Evolutionary conservation across 2,329 filamentous ascomycete species (phyloP).

Genomic region (Sporothrix schenckii): DNA sequence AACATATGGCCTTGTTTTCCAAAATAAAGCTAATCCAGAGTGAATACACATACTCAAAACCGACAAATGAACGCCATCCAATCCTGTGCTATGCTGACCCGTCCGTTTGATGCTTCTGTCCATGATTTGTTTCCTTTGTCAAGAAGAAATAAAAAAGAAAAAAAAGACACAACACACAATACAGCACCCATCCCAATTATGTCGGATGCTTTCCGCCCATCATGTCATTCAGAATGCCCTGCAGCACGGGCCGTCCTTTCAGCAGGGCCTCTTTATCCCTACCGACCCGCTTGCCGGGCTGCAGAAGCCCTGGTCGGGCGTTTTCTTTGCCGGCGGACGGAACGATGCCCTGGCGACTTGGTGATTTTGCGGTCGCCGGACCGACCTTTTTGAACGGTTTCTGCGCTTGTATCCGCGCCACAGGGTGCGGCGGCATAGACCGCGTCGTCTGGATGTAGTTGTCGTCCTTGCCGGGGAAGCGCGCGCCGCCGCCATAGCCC

Average conservation of each 20-base stretch:
- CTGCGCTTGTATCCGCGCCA: not conserved
- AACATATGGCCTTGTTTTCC: not conserved
- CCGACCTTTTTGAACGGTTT: not conserved
- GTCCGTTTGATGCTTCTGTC: too few relatives aligned
- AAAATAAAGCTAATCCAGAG: not conserved
- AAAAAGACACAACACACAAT: not conserved
- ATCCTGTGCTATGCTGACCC: not conserved
- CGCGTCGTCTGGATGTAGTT: not conserved
- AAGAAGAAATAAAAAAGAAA: not conserved
- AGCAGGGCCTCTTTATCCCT: conserved; percentile 65
- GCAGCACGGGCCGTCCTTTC: conserved; percentile 68
- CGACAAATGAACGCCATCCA: conserved; percentile 1
- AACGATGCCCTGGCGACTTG: not conserved
- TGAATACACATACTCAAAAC: not conserved
- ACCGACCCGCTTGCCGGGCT: conserved; percentile 57
- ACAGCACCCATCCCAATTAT: not conserved
- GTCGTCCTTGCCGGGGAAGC: conserved; percentile 9
- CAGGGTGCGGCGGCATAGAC: not conserved
- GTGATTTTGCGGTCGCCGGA: not conserved
- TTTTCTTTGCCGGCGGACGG: conserved; percentile 41
- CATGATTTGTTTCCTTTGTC: too few relatives aligned
- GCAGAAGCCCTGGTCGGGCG: conserved; percentile 46
- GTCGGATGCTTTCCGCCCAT: conserved; percentile 39
- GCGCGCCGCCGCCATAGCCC: conserved; percentile 9
- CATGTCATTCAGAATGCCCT: conserved; percentile 77